phyloP scores from a whole-genome alignment of 345 rosid genomes.

The Citrus reticulata region DNA sequence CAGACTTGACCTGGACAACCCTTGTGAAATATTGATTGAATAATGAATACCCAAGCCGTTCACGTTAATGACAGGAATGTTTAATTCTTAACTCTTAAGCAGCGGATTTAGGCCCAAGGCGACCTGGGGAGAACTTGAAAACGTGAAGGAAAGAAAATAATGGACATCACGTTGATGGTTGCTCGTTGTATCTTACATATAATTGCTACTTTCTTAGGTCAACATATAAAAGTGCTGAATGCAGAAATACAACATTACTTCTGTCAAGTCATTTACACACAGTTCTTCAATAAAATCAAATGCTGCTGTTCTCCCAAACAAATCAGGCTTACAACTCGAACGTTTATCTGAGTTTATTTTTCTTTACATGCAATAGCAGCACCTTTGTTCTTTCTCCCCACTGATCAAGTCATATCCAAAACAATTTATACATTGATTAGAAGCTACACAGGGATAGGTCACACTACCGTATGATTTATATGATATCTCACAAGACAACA shows the following conservation, averaged over 20 bases:
- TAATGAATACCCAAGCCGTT: background rate
- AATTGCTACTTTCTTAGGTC: background rate
- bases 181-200: background rate
- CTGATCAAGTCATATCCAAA: constrained; percentile 18
- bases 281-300: background rate
- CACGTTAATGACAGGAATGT: too few species aligned
- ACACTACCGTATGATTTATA: background rate
- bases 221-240: background rate
- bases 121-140: too few species aligned
- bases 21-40: background rate
- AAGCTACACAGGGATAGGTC: constrained; percentile 5
- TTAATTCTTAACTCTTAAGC: too few species aligned
- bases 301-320: background rate
- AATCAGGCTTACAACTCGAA: constrained; percentile 2
- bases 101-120: too few species aligned
- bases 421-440: constrained; percentile 13
- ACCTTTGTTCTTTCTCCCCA: constrained; percentile 3
- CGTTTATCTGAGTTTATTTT: background rate
- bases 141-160: too few species aligned
- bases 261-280: too few species aligned
- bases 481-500: background rate
- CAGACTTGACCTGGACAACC: background rate
- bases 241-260: background rate
- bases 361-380: constrained; percentile 20
- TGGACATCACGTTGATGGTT: background rate